phyloP scores from a whole-genome alignment of 176 grass and related monocot species.

The Triticum monococcum region DNA sequence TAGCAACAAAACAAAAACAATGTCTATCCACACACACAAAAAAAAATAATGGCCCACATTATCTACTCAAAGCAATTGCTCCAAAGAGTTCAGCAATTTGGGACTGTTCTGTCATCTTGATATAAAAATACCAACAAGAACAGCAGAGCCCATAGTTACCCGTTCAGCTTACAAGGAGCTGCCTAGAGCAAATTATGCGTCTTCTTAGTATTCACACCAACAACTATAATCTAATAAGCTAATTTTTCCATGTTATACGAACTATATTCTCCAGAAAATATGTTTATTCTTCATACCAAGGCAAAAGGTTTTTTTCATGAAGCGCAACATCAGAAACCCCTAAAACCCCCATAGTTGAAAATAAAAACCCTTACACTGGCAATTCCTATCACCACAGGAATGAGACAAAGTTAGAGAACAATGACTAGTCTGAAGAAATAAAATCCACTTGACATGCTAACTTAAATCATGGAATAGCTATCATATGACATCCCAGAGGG shows the following conservation, averaged over 20 bases:
- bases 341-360: neutral
- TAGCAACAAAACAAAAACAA: neutral
- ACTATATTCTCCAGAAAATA: constrained; percentile 2
- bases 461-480: constrained; percentile 6
- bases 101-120: neutral
- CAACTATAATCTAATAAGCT: neutral
- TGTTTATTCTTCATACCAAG: neutral
- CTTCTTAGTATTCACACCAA: neutral
- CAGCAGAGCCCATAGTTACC: neutral
- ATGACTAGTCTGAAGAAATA: neutral
- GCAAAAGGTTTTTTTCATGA: neutral
- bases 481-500: neutral
- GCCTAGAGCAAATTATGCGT: neutral
- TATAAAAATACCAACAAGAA: constrained; percentile 12
- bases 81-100: neutral
- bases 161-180: neutral
- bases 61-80: neutral
- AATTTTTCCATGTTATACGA: neutral
- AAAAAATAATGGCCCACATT: neutral
- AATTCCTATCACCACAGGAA: constrained; percentile 21
- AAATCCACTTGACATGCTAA: constrained; percentile 5
- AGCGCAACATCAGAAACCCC: neutral
- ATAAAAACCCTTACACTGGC: neutral
- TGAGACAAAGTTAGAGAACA: neutral
- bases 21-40: neutral